phyloP scores from a whole-genome alignment of 148 eudicot genomes.

The Rhododendron molle region DNA sequence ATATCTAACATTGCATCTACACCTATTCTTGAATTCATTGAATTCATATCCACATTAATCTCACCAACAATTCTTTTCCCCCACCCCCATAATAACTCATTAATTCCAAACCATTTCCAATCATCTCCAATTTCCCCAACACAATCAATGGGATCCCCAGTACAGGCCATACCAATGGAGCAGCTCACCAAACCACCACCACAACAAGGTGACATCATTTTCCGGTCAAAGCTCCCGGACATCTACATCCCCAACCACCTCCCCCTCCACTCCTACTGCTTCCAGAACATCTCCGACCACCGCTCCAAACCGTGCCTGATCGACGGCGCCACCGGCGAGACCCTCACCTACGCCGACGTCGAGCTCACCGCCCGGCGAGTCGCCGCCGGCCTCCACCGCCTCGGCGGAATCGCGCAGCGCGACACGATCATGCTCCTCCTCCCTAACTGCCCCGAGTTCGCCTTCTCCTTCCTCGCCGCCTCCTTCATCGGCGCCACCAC shows the following conservation, averaged over 20 bases:
- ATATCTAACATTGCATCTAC: not conserved
- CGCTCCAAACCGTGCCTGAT: constrained; percentile 36
- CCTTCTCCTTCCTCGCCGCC: constrained; percentile 47
- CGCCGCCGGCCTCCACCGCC: constrained; percentile 28
- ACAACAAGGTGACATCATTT: constrained; percentile 29
- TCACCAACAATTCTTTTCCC: not conserved
- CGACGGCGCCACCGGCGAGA: constrained; percentile 27
- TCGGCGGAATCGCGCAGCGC: constrained; percentile 21
- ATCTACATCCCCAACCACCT: constrained; percentile 52
- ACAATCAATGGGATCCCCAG: not conserved
- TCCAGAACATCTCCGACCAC: constrained; percentile 37
- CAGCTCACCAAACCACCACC: constrained; percentile 8
- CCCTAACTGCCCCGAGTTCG: constrained; percentile 41
- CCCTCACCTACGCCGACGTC: constrained; percentile 41
- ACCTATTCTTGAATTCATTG: not conserved
- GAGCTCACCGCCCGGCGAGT: constrained; percentile 31
- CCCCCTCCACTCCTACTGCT: constrained; percentile 44
- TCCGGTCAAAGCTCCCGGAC: constrained; percentile 49
- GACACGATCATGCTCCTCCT: constrained; percentile 45
- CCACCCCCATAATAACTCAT: not conserved
- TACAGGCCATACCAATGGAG: constrained; percentile 13
- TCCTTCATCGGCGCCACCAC: constrained; percentile 36
- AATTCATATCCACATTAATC: not conserved
- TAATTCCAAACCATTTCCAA: not conserved
- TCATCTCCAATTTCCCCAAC: not conserved